Percentiles rank a stretch among this genome's conserved stretches.
phyloP scores from a whole-genome alignment of 2,329 filamentous ascomycete genomes.

The Cladophialophora yegresii region DNA sequence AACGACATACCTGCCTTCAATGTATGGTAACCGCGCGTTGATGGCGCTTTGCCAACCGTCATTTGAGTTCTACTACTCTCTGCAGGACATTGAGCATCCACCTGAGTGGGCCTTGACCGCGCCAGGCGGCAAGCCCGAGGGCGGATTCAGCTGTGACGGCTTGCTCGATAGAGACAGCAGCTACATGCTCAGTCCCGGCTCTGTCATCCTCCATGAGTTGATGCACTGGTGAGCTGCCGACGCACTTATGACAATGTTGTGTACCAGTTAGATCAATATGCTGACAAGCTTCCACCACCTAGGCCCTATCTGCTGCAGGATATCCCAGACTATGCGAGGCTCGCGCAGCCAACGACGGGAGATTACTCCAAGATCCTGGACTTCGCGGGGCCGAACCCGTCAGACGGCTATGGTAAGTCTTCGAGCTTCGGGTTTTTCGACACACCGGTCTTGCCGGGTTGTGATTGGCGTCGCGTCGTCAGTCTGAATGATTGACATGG shows the following conservation, averaged over 20 bases:
- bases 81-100: slow-evolving; percentile 6
- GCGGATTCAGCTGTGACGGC: not conserved
- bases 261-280: not conserved
- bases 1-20: not conserved
- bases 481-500: not conserved
- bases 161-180: slow-evolving; percentile 4
- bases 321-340: not conserved
- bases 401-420: slow-evolving; percentile 13
- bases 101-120: not conserved
- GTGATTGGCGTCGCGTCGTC: not conserved
- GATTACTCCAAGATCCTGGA: slow-evolving; percentile 6
- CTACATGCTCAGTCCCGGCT: slow-evolving; percentile 9
- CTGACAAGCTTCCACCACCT: not conserved
- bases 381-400: slow-evolving; percentile 5
- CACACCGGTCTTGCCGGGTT: not conserved
- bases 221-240: slow-evolving; percentile 2
- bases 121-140: not conserved
- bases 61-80: slow-evolving; percentile 4
- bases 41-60: not conserved
- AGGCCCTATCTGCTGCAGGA: slow-evolving; percentile 12
- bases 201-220: slow-evolving; percentile 10
- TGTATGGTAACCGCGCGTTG: slow-evolving; percentile 1
- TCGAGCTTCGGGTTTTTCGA: not conserved
- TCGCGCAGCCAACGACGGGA: not conserved
- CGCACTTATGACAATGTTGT: not conserved